Evolutionary conservation across 1,284 basidiomycete species (phyloP).

Genomic region (Trichosporon coremiiforme): DNA sequence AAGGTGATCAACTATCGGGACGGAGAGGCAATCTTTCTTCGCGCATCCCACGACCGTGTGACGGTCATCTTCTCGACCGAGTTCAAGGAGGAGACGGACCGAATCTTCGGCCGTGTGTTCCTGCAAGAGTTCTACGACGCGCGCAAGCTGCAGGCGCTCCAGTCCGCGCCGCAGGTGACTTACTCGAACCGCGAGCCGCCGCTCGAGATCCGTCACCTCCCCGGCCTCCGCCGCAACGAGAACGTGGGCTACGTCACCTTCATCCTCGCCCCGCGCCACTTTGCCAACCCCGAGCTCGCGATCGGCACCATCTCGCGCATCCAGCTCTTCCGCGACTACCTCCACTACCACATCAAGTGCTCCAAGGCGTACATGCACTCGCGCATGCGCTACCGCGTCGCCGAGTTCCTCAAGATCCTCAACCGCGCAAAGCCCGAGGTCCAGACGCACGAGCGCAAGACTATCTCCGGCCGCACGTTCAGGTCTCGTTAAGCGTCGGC

Average conservation of each 20-base stretch:
- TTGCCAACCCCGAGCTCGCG: constrained; percentile 71
- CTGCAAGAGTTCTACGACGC: constrained; percentile 99
- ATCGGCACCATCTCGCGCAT: constrained; percentile 91
- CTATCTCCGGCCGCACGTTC: constrained; percentile 64
- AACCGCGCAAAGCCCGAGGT: constrained; percentile 97
- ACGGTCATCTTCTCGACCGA: constrained; percentile 97
- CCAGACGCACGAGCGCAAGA: constrained; percentile 74
- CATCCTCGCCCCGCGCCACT: constrained; percentile 94
- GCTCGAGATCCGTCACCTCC: constrained; percentile 86
- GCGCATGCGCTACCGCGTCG: constrained; percentile 90
- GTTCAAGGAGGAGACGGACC: constrained; percentile 96
- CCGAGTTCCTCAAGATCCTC: constrained; percentile 96
- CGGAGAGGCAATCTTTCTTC: constrained; percentile 95
- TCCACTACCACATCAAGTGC: constrained; percentile 99
- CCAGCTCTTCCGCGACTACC: constrained; percentile 95
- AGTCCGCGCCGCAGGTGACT: constrained; percentile 97
- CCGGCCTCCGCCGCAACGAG: constrained; percentile 78
- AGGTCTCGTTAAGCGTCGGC: constrained; percentile 39
- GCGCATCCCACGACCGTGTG: constrained; percentile 89
- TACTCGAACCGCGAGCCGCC: constrained; percentile 95
- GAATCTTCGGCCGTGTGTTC: constrained; percentile 95
- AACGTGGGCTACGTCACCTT: constrained; percentile 99
- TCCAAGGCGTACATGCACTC: constrained; percentile 99
- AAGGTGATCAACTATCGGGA: constrained; percentile 94
- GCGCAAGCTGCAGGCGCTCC: constrained; percentile 84